phyloP scores from a whole-genome alignment of 805 yeast species.

The Suhomyces tanzawaensis region DNA sequence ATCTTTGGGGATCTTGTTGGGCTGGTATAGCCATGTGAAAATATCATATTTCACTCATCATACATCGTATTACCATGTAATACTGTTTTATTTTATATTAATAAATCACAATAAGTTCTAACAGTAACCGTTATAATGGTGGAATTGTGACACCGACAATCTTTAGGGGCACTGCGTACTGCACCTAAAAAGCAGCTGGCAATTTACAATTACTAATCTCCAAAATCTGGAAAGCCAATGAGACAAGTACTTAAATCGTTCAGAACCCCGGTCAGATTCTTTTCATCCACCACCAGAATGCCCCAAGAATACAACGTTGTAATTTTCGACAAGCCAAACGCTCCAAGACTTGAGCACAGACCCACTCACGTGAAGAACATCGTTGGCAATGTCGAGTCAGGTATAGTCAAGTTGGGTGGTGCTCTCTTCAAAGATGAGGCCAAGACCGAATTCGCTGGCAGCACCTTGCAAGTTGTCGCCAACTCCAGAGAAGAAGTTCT shows the following conservation, averaged over 20 bases:
- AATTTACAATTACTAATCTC: too few relatives aligned
- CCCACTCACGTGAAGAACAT: conserved; percentile 51
- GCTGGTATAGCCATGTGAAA: too few relatives aligned
- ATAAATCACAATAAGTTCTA: neutral
- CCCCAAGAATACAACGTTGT: conserved; percentile 47
- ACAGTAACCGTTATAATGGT: too few relatives aligned
- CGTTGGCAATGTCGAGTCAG: conserved; percentile 37
- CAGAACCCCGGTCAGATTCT: neutral
- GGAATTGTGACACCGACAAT: too few relatives aligned
- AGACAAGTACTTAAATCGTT: neutral
- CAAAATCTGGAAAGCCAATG: too few relatives aligned
- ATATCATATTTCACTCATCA: too few relatives aligned
- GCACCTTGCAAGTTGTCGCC: conserved; percentile 61
- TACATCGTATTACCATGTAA: too few relatives aligned
- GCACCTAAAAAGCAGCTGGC: too few relatives aligned
- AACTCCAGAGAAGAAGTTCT: conserved; percentile 63
- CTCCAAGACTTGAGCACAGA: conserved; percentile 54
- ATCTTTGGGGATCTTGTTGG: too few relatives aligned
- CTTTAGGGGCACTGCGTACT: too few relatives aligned
- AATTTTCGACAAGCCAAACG: conserved; percentile 65
- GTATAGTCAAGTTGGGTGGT: conserved; percentile 42
- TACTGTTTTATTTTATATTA: too few relatives aligned
- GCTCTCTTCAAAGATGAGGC: conserved; percentile 41
- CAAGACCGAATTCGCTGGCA: conserved; percentile 61
- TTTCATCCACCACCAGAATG: conserved; percentile 7